Evolutionary conservation across 1,284 basidiomycete species (phyloP).

Genomic region (Trametes hirsuta): DNA sequence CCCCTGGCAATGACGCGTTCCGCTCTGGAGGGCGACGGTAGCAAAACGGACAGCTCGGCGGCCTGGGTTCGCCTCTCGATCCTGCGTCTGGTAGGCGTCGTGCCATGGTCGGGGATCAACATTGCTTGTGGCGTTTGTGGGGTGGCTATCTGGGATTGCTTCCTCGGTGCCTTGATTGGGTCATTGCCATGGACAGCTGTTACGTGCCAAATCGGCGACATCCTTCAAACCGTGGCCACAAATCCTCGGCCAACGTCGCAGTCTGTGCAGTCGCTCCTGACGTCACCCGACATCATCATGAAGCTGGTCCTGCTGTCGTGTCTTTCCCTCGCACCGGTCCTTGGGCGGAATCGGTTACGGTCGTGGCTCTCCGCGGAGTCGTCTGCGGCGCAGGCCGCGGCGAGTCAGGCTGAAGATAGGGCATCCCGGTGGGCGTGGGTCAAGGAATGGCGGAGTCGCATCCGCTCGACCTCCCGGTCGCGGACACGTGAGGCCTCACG

Average conservation of each 20-base stretch:
- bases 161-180: conserved; percentile 81
- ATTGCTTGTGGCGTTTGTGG: conserved; percentile 91
- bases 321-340: conserved; percentile 77
- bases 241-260: conserved; percentile 67
- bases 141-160: conserved; percentile 74
- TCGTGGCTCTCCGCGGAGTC: conserved; percentile 47
- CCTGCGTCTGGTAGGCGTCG: conserved; percentile 85
- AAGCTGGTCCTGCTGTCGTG: conserved; percentile 77
- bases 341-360: conserved; percentile 66
- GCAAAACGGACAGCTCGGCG: conserved; percentile 51
- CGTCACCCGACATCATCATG: conserved; percentile 70
- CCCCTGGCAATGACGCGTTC: conserved; percentile 80
- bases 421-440: conserved; percentile 60
- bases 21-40: conserved; percentile 60
- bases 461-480: conserved; percentile 49
- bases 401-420: conserved; percentile 36
- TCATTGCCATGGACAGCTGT: conserved; percentile 83
- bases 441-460: conserved; percentile 58
- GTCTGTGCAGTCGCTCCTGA: conserved; percentile 71
- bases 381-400: conserved; percentile 10
- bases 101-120: conserved; percentile 95
- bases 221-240: conserved; percentile 76
- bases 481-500: conserved; percentile 31
- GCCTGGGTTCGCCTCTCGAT: conserved; percentile 86
- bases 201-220: conserved; percentile 87